These are phyloP conservation scores for Fusarium newnesense DNA, from an alignment of 2,329 filamentous ascomycete genomes.

Conservation along the genomic window DNA sequence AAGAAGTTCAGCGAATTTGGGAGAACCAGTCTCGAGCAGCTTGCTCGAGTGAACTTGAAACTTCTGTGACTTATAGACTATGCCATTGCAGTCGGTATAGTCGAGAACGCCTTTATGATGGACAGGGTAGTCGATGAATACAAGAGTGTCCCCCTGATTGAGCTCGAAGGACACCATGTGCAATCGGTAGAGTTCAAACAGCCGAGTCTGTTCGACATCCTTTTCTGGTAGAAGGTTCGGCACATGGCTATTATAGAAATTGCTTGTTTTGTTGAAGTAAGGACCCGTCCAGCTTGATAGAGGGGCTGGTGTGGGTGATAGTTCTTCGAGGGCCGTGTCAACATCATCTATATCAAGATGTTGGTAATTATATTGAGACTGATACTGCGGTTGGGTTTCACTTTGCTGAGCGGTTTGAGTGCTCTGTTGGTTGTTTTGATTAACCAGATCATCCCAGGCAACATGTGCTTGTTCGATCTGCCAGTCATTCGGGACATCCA, in stretches of 20 bases:
- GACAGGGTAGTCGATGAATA: slow-evolving; percentile 55
- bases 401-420: not conserved
- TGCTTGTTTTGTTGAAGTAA: slow-evolving; percentile 34
- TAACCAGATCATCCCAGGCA: not conserved
- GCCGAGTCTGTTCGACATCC: slow-evolving; percentile 36
- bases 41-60: slow-evolving; percentile 59
- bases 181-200: slow-evolving; percentile 43
- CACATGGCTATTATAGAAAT: not conserved
- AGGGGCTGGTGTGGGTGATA: not conserved
- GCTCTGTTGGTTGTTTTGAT: not conserved
- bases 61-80: slow-evolving; percentile 47
- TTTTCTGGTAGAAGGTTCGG: slow-evolving; percentile 15
- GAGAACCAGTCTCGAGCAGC: slow-evolving; percentile 58
- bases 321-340: not conserved
- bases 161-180: slow-evolving; percentile 44
- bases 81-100: slow-evolving; percentile 50
- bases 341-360: not conserved
- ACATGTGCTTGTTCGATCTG: not conserved
- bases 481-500: slow-evolving; percentile 22
- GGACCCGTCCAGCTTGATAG: slow-evolving; percentile 26
- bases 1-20: slow-evolving; percentile 59
- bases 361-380: not conserved
- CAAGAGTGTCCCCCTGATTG: slow-evolving; percentile 55
- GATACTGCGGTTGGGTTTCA: not conserved
- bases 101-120: slow-evolving; percentile 24